A percentile compares a stretch with the other conserved stretches of the same genome.
Evolutionary conservation across 2,329 filamentous ascomycete genomes (phyloP).

Genomic region (Nothopassalora personata): DNA sequence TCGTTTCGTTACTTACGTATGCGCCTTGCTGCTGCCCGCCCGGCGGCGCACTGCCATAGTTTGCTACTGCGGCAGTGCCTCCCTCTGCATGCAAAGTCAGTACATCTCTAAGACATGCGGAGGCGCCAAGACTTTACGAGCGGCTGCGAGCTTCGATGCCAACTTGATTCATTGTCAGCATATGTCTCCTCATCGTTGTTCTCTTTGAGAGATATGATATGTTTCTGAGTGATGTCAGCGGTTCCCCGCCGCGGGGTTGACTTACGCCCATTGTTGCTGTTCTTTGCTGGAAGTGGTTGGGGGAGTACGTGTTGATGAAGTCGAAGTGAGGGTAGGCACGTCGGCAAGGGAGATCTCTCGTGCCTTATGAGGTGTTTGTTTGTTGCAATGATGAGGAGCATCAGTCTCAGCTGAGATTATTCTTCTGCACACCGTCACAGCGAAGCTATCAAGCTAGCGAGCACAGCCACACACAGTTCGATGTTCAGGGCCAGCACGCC

Average conservation of each 20-base stretch:
- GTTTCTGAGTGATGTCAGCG: slow-evolving; percentile 1
- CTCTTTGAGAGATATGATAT: not conserved
- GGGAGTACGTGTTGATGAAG: not conserved
- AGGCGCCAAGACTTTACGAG: too few species aligned
- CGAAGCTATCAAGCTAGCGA: not conserved
- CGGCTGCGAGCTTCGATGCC: slow-evolving; percentile 40
- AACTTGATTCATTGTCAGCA: not conserved
- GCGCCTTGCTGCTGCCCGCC: slow-evolving; percentile 34
- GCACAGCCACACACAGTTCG: not conserved
- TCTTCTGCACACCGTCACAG: not conserved
- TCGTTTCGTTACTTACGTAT: slow-evolving; percentile 47
- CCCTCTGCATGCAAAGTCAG: slow-evolving; percentile 26
- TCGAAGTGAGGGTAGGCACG: not conserved
- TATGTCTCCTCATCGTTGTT: not conserved
- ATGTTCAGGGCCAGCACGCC: not conserved
- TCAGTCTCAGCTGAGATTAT: not conserved
- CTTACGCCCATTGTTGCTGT: slow-evolving; percentile 1
- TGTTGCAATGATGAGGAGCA: not conserved
- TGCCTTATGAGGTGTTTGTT: not conserved
- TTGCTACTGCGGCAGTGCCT: slow-evolving; percentile 23
- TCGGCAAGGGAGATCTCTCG: not conserved
- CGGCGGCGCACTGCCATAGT: slow-evolving; percentile 31
- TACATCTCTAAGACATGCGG: too few species aligned
- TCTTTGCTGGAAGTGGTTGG: not conserved
- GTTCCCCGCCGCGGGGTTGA: not conserved